phyloP scores from a whole-genome alignment of 176 grass and related monocot genomes.

The Olyra latifolia region DNA sequence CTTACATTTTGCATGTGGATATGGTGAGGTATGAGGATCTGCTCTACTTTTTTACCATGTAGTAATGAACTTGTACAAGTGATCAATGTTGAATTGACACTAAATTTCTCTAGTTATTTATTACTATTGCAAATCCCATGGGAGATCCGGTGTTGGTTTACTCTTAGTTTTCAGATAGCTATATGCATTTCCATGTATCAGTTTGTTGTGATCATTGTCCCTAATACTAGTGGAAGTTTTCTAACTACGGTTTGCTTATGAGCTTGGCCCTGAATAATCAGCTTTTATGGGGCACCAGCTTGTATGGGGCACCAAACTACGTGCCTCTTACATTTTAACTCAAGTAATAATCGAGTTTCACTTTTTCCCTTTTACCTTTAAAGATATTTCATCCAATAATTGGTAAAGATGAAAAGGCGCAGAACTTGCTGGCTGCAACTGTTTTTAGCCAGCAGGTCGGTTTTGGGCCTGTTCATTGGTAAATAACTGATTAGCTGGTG shows the following conservation, averaged over 20 bases:
- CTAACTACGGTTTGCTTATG: neutral
- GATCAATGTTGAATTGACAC: neutral
- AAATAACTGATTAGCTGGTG: neutral
- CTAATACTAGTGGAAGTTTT: neutral
- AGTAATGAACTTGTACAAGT: neutral
- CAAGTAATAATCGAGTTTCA: neutral
- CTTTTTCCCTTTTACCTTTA: neutral
- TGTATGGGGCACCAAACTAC: neutral
- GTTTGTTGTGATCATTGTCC: neutral
- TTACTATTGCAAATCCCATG: neutral
- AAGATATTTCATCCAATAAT: neutral
- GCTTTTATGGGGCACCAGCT: neutral
- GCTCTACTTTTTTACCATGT: constrained; percentile 1
- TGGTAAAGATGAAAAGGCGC: neutral
- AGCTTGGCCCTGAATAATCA: neutral
- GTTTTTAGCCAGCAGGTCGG: neutral
- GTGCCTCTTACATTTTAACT: neutral
- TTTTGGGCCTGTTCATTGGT: neutral
- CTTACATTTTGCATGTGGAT: constrained; percentile 98
- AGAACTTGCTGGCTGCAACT: neutral
- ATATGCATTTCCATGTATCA: neutral
- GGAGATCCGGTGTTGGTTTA: neutral
- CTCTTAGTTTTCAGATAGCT: neutral
- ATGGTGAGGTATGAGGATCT: constrained; percentile 63
- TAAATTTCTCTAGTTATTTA: neutral